Base-by-base conservation (phyloP, 1,284 basidiomycete species). In the Hortiboletus rubellus region DNA sequence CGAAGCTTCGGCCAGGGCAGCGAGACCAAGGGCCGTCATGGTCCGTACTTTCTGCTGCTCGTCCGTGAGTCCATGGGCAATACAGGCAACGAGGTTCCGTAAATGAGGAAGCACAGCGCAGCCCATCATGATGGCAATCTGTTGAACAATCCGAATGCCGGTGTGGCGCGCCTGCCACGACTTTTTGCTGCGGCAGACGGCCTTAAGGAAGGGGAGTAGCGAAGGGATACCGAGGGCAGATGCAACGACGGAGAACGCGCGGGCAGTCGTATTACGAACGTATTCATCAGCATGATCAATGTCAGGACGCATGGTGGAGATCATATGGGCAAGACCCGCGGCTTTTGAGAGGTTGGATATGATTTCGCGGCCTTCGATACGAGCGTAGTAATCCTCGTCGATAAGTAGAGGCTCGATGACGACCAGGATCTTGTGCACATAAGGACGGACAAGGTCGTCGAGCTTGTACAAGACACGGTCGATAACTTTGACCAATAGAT, bases 101-200 rank as follows among this genome's bases (percentile, higher is more conserved):
- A 99, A 81, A 74, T 99, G 97, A 17, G 97, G 97, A 5, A 99
- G 83, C 37, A 99, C 92, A n/a, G 96, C 97, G 68, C 96, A 98
- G 22, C 97, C 96, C 95, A 98, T 98, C 95, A 99, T 98, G 72
- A 99, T 97, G 22, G 97, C 96, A 58, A 99, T 99, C 74, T 99
- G 97, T 77, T 99, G 97, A 22, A 99, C 94, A 64, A 99, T 99
- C 69, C 96, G 94, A 68, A 99, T 98, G 76, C 97, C 96, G 2
- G 97, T 99, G 75, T 99, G 97, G 60, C 96, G 88, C 12, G 97
- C 97, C 75, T 99, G 97, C 97, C 97, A 98, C 18, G 95, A 98
- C 78, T 99, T 99, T 77, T 99, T 99, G 56, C 94, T 96, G 57
- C 94, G 89, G 78, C 96, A 99, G 52, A 99, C 96, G 44, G 96